phyloP scores from a whole-genome alignment of 768 basidiomycete genomes.

The Leccinellum rugosiceps region DNA sequence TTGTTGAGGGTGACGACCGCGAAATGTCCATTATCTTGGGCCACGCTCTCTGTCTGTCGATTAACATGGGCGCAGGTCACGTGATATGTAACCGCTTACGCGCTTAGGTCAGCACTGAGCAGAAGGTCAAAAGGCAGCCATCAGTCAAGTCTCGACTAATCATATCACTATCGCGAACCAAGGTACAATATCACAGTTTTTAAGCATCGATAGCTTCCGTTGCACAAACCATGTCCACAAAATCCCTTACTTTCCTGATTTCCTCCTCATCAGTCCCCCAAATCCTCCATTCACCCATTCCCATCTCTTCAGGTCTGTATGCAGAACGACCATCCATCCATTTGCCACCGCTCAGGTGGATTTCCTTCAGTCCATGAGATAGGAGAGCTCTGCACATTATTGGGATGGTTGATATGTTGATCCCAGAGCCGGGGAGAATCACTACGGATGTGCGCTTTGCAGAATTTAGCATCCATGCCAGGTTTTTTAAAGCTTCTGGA shows the following conservation, averaged over 20 bases:
- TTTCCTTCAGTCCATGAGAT: slow-evolving; percentile 57
- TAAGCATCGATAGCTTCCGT: background rate
- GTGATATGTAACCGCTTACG: slow-evolving; percentile 18
- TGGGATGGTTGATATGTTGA: slow-evolving; percentile 56
- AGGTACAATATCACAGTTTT: background rate
- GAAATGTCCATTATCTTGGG: slow-evolving; percentile 34
- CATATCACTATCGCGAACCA: too few species aligned
- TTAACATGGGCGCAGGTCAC: slow-evolving; percentile 25
- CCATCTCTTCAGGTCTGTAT: slow-evolving; percentile 56
- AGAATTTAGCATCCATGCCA: slow-evolving; percentile 40
- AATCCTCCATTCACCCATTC: slow-evolving; percentile 72
- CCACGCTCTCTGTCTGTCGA: slow-evolving; percentile 14
- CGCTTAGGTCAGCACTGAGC: background rate
- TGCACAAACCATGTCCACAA: slow-evolving; percentile 35
- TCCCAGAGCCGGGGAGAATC: slow-evolving; percentile 76
- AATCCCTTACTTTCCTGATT: slow-evolving; percentile 49
- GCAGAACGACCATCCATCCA: slow-evolving; percentile 57
- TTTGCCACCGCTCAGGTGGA: slow-evolving; percentile 71
- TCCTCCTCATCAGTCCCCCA: slow-evolving; percentile 60
- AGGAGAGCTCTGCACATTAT: slow-evolving; percentile 48
- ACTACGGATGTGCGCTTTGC: slow-evolving; percentile 12
- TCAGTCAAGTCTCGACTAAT: too few species aligned
- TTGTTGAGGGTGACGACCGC: slow-evolving; percentile 27
- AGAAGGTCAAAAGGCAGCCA: too few species aligned
- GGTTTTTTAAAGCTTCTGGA: slow-evolving; percentile 37